phyloP scores from a whole-genome alignment of 257 asterid species.

The Solanum sejunctum region DNA sequence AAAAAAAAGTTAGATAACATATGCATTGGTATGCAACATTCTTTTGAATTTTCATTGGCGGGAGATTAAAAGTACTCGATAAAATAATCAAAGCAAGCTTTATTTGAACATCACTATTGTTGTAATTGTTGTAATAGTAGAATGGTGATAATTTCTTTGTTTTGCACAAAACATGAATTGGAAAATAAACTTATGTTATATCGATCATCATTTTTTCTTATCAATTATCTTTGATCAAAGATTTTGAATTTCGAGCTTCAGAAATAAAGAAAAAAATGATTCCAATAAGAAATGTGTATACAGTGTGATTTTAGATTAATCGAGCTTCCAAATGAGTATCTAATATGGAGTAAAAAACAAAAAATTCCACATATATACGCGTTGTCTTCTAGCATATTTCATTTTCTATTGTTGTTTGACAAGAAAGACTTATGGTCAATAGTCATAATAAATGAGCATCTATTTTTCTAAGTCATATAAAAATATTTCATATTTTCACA shows the following conservation, averaged over 20 bases:
- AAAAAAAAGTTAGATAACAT: too few relatives aligned
- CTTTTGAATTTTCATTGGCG: background rate
- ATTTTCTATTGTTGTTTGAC: background rate
- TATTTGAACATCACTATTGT: background rate
- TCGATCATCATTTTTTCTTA: too few relatives aligned
- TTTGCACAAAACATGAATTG: background rate
- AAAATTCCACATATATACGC: background rate
- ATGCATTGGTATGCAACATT: background rate
- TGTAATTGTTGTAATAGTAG: background rate
- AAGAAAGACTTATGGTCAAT: background rate
- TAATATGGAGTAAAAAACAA: fast-evolving
- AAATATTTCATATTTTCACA: background rate
- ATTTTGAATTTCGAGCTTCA: background rate
- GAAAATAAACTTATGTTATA: background rate
- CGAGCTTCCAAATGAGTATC: fast-evolving
- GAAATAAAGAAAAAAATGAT: background rate
- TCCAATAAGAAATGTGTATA: background rate
- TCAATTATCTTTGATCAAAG: background rate
- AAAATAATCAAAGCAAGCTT: background rate
- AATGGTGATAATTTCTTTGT: too few relatives aligned
- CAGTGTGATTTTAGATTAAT: background rate
- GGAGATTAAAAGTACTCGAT: background rate
- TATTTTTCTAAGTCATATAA: background rate
- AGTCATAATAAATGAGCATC: background rate
- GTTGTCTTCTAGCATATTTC: background rate